Conservation (phyloP, 768 basidiomycete genomes). For the Ramaria sp. region DNA sequence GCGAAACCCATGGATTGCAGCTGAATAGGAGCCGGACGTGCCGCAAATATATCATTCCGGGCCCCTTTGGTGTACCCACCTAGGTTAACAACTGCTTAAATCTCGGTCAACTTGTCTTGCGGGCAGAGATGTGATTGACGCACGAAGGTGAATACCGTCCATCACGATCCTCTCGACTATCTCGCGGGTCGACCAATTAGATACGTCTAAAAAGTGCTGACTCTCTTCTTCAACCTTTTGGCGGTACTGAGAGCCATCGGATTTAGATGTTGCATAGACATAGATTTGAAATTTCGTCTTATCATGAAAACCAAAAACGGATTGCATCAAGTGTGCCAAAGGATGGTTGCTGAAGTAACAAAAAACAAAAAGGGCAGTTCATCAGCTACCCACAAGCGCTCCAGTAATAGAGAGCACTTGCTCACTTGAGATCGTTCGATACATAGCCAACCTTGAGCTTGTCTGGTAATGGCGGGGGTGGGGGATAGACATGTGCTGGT, state of each 20-base stretch:
- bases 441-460: constrained; percentile 39
- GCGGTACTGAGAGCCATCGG: constrained; percentile 35
- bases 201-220: constrained; percentile 32
- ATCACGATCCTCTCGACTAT: constrained; percentile 29
- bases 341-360: constrained; percentile 33
- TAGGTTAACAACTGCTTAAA: constrained; percentile 29
- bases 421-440: constrained; percentile 36
- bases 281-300: constrained; percentile 28
- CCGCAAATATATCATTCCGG: constrained; percentile 41
- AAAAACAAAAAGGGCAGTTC: background rate
- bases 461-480: constrained; percentile 29
- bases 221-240: constrained; percentile 30
- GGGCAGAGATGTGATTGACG: constrained; percentile 11
- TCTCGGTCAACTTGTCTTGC: background rate
- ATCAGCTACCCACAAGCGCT: background rate
- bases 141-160: constrained; percentile 38
- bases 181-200: constrained; percentile 24
- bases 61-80: constrained; percentile 45
- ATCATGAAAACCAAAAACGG: constrained; percentile 36
- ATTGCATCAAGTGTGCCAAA: constrained; percentile 42
- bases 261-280: constrained; percentile 39
- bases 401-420: background rate
- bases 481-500: constrained; percentile 27
- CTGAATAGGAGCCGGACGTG: constrained; percentile 37
- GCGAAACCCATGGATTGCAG: constrained; percentile 42